Percentiles rank a stretch among this genome's conserved stretches.
phyloP scores from a whole-genome alignment of 345 rosid genomes.

The Rhodamnia rubescens region DNA sequence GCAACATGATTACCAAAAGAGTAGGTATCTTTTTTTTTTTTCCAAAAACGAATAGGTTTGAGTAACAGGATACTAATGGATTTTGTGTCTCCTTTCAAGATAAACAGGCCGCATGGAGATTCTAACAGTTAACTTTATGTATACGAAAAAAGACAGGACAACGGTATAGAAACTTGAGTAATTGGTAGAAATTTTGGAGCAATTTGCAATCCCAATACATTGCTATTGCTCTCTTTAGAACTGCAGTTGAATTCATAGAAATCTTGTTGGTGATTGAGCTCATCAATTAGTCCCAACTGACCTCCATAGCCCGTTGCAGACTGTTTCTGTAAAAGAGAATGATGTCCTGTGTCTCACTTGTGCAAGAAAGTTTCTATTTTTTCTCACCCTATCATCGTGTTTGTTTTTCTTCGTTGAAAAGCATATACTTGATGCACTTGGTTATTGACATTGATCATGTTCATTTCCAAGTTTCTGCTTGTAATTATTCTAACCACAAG shows the following conservation, averaged over 20 bases:
- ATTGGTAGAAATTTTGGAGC: neutral
- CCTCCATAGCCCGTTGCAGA: neutral
- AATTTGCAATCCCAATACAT: neutral
- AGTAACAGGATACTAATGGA: neutral
- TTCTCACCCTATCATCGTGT: neutral
- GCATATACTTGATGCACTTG: neutral
- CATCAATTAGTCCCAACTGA: neutral
- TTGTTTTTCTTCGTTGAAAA: neutral
- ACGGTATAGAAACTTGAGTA: neutral
- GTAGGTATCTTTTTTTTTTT: neutral
- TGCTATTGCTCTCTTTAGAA: neutral
- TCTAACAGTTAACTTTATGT: neutral
- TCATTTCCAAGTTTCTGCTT: neutral
- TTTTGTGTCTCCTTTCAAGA: neutral
- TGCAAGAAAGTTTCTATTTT: neutral
- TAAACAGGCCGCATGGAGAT: neutral
- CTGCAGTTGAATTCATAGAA: neutral
- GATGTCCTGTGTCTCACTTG: neutral
- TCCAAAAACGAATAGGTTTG: neutral
- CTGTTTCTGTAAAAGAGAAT: neutral
- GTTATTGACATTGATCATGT: neutral
- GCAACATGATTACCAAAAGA: neutral
- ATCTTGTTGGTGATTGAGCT: neutral
- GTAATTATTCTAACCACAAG: neutral
- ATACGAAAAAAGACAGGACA: neutral